These are phyloP conservation scores for Penicillium antarcticum DNA, from an alignment of 495 filamentous ascomycete genomes.

Conservation along the genomic window DNA sequence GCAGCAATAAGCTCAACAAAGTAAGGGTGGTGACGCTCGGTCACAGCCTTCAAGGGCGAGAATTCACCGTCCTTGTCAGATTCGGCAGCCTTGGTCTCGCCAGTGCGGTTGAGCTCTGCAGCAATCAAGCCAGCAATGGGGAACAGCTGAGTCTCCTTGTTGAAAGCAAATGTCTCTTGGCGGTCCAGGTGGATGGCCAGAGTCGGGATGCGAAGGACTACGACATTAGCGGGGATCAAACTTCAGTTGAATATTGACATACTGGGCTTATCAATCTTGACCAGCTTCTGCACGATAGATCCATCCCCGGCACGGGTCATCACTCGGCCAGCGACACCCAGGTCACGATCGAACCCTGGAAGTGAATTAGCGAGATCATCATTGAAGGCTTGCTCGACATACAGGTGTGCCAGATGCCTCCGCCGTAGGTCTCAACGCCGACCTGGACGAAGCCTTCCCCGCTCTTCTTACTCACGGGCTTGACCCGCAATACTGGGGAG, in stretches of 20 bases:
- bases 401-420: conserved; percentile 71
- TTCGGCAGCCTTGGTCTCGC: conserved; percentile 35
- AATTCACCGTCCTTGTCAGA: conserved; percentile 42
- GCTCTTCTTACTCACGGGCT: conserved; percentile 88
- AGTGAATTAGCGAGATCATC: not conserved
- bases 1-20: conserved; percentile 83
- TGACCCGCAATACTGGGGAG: conserved; percentile 84
- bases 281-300: conserved; percentile 74
- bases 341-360: conserved; percentile 91
- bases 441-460: conserved; percentile 90
- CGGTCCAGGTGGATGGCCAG: conserved; percentile 92
- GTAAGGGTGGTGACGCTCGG: conserved; percentile 85
- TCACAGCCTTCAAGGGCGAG: conserved; percentile 68
- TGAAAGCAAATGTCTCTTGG: conserved; percentile 80
- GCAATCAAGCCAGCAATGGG: conserved; percentile 86
- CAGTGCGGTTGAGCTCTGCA: conserved; percentile 78
- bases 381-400: conserved; percentile 1
- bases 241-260: conserved; percentile 10
- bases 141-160: conserved; percentile 94
- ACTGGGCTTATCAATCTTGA: conserved; percentile 87
- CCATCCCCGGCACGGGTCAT: conserved; percentile 75
- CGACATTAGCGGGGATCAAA: conserved; percentile 1
- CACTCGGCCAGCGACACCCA: conserved; percentile 84
- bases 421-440: conserved; percentile 94
- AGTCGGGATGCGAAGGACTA: conserved; percentile 82